phyloP scores from a whole-genome alignment of 1,284 basidiomycete species.

The Ustilago sp. region DNA sequence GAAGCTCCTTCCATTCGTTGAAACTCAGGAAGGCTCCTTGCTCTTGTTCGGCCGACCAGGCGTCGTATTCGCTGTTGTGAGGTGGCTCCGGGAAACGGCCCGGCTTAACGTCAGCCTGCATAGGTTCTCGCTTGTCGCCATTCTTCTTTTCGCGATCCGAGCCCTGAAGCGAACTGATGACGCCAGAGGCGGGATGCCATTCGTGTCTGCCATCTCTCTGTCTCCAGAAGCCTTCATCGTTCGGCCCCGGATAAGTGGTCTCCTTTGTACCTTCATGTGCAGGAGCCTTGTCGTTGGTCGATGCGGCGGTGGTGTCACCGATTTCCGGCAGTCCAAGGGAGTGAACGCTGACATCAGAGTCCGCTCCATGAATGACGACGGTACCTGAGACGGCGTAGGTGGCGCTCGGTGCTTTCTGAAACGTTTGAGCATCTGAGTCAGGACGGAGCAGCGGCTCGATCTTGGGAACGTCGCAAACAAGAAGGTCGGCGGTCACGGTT shows the following conservation, averaged over 20 bases:
- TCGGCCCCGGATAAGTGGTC: conserved; percentile 33
- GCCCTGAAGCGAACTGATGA: background rate
- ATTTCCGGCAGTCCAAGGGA: conserved; percentile 18
- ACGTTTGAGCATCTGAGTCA: conserved; percentile 1
- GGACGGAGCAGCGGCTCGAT: conserved; percentile 37
- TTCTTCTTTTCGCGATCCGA: background rate
- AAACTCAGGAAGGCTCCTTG: conserved; percentile 45
- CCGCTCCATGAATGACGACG: conserved; percentile 20
- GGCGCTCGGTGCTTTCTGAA: conserved; percentile 1
- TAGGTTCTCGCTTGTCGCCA: background rate
- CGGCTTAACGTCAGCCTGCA: background rate
- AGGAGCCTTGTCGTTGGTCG: background rate
- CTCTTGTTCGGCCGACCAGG: conserved; percentile 50
- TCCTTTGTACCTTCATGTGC: background rate
- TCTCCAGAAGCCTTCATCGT: conserved; percentile 49
- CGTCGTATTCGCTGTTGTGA: conserved; percentile 38
- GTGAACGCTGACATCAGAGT: background rate
- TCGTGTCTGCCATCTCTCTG: conserved; percentile 46
- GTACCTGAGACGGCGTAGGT: conserved; percentile 48
- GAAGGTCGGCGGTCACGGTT: conserved; percentile 31
- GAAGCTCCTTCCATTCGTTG: conserved; percentile 47
- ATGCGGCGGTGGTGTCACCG: background rate
- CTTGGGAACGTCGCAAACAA: conserved; percentile 43
- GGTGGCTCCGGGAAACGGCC: background rate
- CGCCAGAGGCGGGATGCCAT: conserved; percentile 33